Conservation (phyloP, 2,329 filamentous ascomycete species). For the Colletotrichum liriopes region DNA sequence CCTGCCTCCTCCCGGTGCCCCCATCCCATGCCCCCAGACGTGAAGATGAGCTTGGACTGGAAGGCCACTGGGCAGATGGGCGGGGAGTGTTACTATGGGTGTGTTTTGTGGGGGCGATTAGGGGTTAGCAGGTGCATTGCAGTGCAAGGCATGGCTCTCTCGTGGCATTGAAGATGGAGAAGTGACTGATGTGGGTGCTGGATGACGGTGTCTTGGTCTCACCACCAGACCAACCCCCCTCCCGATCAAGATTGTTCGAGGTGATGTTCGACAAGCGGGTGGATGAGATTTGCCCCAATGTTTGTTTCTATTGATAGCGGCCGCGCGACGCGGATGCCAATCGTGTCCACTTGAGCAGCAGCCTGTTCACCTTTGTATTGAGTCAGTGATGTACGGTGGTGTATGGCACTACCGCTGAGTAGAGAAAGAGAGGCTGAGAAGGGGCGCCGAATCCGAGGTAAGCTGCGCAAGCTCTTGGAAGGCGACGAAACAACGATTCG, state of each 20-base stretch:
- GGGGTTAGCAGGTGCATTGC: neutral
- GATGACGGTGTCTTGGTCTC: constrained; percentile 17
- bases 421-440: neutral
- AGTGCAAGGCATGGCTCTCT: neutral
- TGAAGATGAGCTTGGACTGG: neutral
- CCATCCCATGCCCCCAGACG: too few relatives aligned
- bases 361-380: neutral
- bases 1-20: neutral
- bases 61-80: constrained; percentile 14
- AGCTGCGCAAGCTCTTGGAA: neutral
- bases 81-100: neutral
- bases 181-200: neutral
- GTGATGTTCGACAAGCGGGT: neutral
- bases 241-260: neutral
- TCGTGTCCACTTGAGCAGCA: neutral
- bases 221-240: neutral
- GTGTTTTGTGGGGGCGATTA: too few relatives aligned
- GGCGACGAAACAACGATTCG: constrained; percentile 6
- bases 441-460: constrained; percentile 5
- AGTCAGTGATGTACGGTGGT: neutral
- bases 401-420: neutral
- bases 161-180: constrained; percentile 30
- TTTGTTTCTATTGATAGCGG: constrained; percentile 19
- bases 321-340: neutral
- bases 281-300: neutral